phyloP scores from a whole-genome alignment of 495 filamentous ascomycete species.

The Daldinia concentrica region DNA sequence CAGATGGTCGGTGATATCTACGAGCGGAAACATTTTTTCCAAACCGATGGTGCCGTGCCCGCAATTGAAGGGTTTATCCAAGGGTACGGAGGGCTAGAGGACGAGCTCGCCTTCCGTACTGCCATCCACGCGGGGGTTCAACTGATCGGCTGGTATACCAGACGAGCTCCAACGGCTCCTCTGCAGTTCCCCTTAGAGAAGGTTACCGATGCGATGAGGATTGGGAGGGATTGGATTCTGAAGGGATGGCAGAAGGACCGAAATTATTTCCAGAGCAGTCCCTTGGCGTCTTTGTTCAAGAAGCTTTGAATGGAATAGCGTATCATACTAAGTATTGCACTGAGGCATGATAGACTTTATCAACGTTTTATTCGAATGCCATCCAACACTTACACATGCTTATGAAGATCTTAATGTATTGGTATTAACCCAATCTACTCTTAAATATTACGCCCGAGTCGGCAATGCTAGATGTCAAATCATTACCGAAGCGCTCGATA shows the following conservation, averaged over 20 bases:
- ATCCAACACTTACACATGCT: too few relatives aligned
- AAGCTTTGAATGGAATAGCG: too few relatives aligned
- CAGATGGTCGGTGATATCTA: background rate
- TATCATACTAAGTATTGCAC: too few relatives aligned
- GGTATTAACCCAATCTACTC: too few relatives aligned
- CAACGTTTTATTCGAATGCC: too few relatives aligned
- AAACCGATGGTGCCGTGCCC: background rate
- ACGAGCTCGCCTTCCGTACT: background rate
- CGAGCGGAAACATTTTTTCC: background rate
- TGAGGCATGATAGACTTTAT: too few relatives aligned
- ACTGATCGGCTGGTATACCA: background rate
- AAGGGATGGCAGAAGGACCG: background rate
- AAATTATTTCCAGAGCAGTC: background rate
- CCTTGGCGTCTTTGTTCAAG: background rate
- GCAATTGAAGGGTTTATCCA: background rate
- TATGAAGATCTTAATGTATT: too few relatives aligned
- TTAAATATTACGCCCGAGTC: too few relatives aligned
- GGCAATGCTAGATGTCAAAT: too few relatives aligned
- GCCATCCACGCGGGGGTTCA: background rate
- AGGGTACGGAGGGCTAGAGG: background rate
- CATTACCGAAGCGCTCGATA: too few relatives aligned
- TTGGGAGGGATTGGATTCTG: background rate
- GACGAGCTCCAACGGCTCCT: background rate
- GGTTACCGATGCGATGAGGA: background rate
- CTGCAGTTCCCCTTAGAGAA: background rate